Evolutionary conservation across 345 rosid species (phyloP), one percentile per base, ranked within the genome.

Genomic region (Citrus cavaleriei): DNA sequence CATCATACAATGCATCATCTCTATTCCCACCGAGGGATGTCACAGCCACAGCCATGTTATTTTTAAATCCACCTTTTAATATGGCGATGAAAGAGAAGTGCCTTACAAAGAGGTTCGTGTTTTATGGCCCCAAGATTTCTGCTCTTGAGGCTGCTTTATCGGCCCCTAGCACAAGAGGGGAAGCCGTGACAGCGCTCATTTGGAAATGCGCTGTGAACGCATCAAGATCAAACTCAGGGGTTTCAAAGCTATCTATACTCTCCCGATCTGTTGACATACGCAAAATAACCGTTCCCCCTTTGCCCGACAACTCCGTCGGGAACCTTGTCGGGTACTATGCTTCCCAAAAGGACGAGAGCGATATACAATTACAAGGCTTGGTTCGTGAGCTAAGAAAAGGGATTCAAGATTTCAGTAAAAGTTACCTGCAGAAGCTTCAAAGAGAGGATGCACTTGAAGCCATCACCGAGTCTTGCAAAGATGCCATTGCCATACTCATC

Each of bases 161-260:
- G 51, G 51, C 58, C 22, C 58, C 61, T 25, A 13, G 27, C 10
- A 22, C 57, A n/a, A 14, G 83, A 0, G 79, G 66, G 4, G 76
- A 82, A 61, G 79, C 69, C 3, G 87, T 82, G 75, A 55, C 77
- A 0, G 85, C 81, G 10, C 34, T 82, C 4, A 73, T 85, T 32
- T 82, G 83, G 76, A 82, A 74, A 70, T 75, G 70, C 6, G 75
- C 74, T 0, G 19, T 63, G 9, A 72, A 57, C 3, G 82, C 78
- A 2, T 40, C 78, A 1, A 49, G 69, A 37, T 37, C 68, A 18
- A 74, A 74, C 27, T 2, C 68, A 51, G 78, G 78, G 7, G 10
- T 35, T 2, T 10, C 65, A 10, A 76, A 30, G 60, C 59, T 30
- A 0, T 75, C 79, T 0, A 25, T 72, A 8, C 19, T 81, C 55